Base-by-base conservation (phyloP, 2,329 filamentous ascomycete genomes). In the Tolypocladium ophioglossoides region DNA sequence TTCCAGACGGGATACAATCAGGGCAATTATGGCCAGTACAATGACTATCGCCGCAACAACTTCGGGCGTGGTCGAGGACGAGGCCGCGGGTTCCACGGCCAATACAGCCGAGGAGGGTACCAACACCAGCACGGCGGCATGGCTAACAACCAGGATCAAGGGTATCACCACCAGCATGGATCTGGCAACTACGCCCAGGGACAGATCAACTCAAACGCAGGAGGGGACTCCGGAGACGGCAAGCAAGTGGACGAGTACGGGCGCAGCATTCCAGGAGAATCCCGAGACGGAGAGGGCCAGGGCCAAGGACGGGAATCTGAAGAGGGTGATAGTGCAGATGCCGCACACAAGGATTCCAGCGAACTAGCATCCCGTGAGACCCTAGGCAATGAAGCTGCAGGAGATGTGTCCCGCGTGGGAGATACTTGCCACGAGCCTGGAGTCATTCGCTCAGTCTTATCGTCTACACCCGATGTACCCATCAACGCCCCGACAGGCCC, bases 401-500 rank as follows among this genome's bases (percentile, higher is more conserved):
- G 59, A 51, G 59, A 62, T 50, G 51, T 52, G 34, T 44, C 55
- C 50, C 56, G 49, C 50, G 27, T 47, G 22, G 49, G 50, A 49
- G 44, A 44, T 44, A 22, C 58, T 46, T 56, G 64, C 44, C 56
- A 57, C 41, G 61, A 61, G 54, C 47, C 60, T 49, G 62, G 60
- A 48, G 56, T 60, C 40, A 64, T 70, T 56, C 69, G 67, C 58
- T 66, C 66, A 51, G 64, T 70, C 32, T 54, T 65, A 3, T 32
- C 44, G 55, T 56, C 69, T 52, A 64, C 61, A 55, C 69, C 72
- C 58, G 69, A 73, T 62, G 70, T 72, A 52, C 83, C 83, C 47
- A 69, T 84, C 72, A 89, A 78, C 72, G 94, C 94, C 32, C 94
- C 94, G 32, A 95, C 87, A 53, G 94, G 91, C 11, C 94, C 94